Evolutionary conservation across 805 yeast genomes (phyloP), one percentile per base, ranked within the genome.

Genomic region (Ogataea paradorogensis): DNA sequence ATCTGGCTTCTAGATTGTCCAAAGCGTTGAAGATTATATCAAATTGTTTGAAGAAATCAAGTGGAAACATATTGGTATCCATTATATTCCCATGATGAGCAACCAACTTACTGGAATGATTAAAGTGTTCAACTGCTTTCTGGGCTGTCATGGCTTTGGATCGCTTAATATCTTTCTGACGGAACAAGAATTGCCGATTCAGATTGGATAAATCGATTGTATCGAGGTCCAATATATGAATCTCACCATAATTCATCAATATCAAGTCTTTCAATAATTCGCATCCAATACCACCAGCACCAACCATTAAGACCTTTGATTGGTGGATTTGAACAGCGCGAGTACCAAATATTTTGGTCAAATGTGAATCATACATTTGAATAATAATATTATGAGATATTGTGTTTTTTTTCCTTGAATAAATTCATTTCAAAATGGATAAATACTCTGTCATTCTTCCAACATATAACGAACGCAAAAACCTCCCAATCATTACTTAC

Each of bases 261-360:
- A 86, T 78, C 35, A 90, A 66, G 56, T 90, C 84, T 57, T 90
- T 90, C 42, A 90, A 67, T 31, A 90, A 66, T 60, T 90, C 98
- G 59, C 96, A 90, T 2, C 98, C 98, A 48, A 90, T 89, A 6
- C 98, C 98, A 22, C 98, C 98, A 1, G 97, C 95, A 4, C 98
- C 98, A 2, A 90, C 95, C 63, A 90, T 67, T 21, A 90, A 65
- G 10, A 89, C 86, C 46, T 77, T 82, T 6, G 84, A 52, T 9
- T 42, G 15, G n/a, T 56, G 52, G 29, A 75, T 51, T 15, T 42
- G 15, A 1, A 42, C 35, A 31, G 59, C 60, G 10, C 60, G 63
- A 1, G 51, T 57, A 1, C 79, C 80, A 31, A 74, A 65, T n/a
- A 76, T 64, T 41, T 62, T 65, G 45, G 50, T 61, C 27, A 76